Base-by-base conservation (phyloP, 768 basidiomycete genomes). In the Cystobasidium onofrii region DNA sequence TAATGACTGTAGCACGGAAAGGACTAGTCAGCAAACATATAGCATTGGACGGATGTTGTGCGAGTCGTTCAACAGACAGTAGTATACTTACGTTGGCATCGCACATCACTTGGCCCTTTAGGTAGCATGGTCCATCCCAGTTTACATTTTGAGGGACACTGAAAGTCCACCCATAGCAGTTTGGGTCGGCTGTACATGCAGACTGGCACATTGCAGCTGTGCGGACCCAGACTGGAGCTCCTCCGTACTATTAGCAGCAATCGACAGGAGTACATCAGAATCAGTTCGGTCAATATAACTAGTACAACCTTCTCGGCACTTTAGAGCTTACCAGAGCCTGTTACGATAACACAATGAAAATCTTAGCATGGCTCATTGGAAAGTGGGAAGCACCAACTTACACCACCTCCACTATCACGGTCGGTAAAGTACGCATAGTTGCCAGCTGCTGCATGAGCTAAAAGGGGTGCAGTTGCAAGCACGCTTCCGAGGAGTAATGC, bases 111-210 rank as follows among this genome's bases (percentile, higher is more conserved):
- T 25, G 10, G 6, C 29, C 57, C 31, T 60, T 60, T 9, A 60
- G 57, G 27, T 60, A 60, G 25, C 57, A 60, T 6, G 57, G 57
- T 7, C 57, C 25, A 60, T 34, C 33, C 17, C 57, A 25, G 29
- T 4, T 29, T 20, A 20, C 12, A 13, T 17, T 23, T 17, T 12
- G 31, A 34, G 57, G 23, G 12, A 60, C 23, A 23, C 25, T 25
- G 25, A 60, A 29, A 20, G 57, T 60, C 57, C 57, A 60, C 15
- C 57, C 57, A 27, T 27, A 60, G 57, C 57, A 60, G 31, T 60
- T 60, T 60, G 57, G 57, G 20, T 60, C 57, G 12, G 57, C 57
- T 27, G 57, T 15, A 29, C 57, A 60, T 60, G 57, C 57, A 60
- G 57, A 12, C 20, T 25, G 23, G 27, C 57, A 60, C 23, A 6